Conservation (phyloP, 306 rosid species). For the Cucurbita maxima region DNA sequence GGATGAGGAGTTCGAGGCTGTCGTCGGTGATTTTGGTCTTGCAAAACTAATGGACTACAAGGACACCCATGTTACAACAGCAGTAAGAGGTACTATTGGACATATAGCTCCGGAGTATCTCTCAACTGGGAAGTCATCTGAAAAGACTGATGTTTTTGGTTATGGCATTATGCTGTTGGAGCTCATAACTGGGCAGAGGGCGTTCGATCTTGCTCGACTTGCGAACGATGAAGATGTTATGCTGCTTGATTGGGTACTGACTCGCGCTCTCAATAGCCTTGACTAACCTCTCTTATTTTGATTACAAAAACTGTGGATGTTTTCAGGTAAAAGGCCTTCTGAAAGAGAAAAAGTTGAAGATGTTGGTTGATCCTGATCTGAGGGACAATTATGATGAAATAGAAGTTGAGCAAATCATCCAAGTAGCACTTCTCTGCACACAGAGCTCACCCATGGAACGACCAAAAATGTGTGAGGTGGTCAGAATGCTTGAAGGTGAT, state of each 20-base stretch:
- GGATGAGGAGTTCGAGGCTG: constrained; percentile 14
- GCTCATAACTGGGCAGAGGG: constrained; percentile 12
- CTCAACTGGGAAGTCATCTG: constrained; percentile 13
- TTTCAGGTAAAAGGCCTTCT: constrained; percentile 11
- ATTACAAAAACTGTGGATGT: neutral
- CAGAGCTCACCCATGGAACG: constrained; percentile 11
- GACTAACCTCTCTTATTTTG: neutral
- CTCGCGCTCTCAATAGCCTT: neutral
- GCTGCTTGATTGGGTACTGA: constrained; percentile 13
- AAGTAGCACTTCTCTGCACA: constrained; percentile 16
- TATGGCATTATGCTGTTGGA: constrained; percentile 15
- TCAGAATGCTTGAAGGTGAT: constrained; percentile 8
- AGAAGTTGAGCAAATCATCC: constrained; percentile 15
- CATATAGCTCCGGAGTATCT: constrained; percentile 16
- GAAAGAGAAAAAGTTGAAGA: constrained; percentile 12
- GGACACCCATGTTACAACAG: constrained; percentile 13
- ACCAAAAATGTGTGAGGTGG: constrained; percentile 11
- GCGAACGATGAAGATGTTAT: constrained; percentile 14
- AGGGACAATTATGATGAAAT: constrained; percentile 4
- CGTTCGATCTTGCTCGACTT: constrained; percentile 13
- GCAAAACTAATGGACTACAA: constrained; percentile 14
- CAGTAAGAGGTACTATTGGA: constrained; percentile 11
- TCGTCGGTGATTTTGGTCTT: constrained; percentile 11
- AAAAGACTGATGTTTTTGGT: constrained; percentile 15
- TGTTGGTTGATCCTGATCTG: constrained; percentile 14